Base-by-base conservation (phyloP, 2,329 filamentous ascomycete species). In the Juglanconis sp. region DNA sequence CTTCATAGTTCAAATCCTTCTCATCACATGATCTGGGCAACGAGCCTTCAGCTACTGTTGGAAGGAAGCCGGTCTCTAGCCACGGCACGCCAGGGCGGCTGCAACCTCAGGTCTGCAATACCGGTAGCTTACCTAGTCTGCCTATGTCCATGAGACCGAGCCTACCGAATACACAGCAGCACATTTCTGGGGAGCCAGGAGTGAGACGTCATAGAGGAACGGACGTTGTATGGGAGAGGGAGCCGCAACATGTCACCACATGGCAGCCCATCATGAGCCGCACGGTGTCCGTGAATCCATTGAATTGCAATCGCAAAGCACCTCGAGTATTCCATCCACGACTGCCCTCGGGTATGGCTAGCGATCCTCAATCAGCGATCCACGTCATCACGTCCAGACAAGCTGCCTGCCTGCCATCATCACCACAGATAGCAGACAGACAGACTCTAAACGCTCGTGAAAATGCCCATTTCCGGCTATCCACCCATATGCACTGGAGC, bases 311-410 rank as follows among this genome's bases (percentile, higher is more conserved):
- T 85, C 78, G 81, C 81, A 80, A 81, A 82, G 77, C 77, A 81
- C 72, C 72, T 72, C 77, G 57, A 56, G 53, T 54, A 47, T 59
- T 48, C 46, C 46, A 52, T 48, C 49, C 31, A 52, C 38, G 42
- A 79, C 77, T 79, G 78, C 78, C 79, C 73, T 74, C 70, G 78
- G 79, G 79, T 83, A 83, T 83, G 79, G 54, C 44, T 79, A 83
- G 82, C 82, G 79, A 82, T 85, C 81, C 80, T 84, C 82, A 84
- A 83, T 76, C 77, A 81, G 80, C 79, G 75, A 77, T 81, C 82
- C 83, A 85, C 82, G 79, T 85, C 82, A 81, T 86, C 82, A 75
- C 78, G 77, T 77, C 75, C 70, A 73, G 72, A 24, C 67, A 69
- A 69, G 69, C 68, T 53, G 50, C 49, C 61, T 52, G 53, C 57